Base-by-base conservation (phyloP, 352 stramenopile species). In the Pilasporangium apinafurcum region DNA sequence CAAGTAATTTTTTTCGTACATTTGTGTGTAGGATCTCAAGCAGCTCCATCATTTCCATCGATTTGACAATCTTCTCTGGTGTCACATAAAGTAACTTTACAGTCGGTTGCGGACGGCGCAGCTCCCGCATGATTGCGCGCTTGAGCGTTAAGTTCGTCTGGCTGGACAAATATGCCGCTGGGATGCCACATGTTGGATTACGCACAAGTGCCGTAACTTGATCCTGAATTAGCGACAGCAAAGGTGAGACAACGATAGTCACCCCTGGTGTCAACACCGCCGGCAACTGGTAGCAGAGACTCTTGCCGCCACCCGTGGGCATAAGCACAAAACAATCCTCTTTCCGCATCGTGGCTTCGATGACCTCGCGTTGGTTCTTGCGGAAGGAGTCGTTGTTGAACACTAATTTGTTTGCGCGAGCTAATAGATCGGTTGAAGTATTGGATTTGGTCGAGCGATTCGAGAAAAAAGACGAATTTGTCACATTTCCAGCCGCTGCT, bases 281-380 rank as follows among this genome's bases (percentile, higher is more conserved):
- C 12, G 77, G 77, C 1, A 87, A 54, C 60, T 98, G 86, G 53
- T 97, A 98, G 44, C 82, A 97, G 10, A 98, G 61, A 51, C 78
- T 92, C 59, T 95, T 95, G 51, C 84, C 84, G n/a, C 83, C 84
- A 36, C 84, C 86, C 17, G 92, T 98, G 37, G 88, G 83, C 92
- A 98, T 98, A 28, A 98, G 69, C 45, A 97, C 84, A 60, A 98
- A 97, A 33, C 68, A 86, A 70, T 98, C 90, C 33, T 96, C 53
- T 18, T 78, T 77, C 25, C 59, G 64, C 51, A 98, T 82, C 22
- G 92, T 98, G 14, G 75, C 66, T 51, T 97, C 78, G 20, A 98
- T 95, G 32, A 97, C 92, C 34, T 86, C 55, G 9, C 84, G 56
- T 76, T 98, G 95, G 65, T 96, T 86, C 49, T 84, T 73, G 22